phyloP scores from a whole-genome alignment of 805 yeast species.

The Metschnikowia gelsemii region DNA sequence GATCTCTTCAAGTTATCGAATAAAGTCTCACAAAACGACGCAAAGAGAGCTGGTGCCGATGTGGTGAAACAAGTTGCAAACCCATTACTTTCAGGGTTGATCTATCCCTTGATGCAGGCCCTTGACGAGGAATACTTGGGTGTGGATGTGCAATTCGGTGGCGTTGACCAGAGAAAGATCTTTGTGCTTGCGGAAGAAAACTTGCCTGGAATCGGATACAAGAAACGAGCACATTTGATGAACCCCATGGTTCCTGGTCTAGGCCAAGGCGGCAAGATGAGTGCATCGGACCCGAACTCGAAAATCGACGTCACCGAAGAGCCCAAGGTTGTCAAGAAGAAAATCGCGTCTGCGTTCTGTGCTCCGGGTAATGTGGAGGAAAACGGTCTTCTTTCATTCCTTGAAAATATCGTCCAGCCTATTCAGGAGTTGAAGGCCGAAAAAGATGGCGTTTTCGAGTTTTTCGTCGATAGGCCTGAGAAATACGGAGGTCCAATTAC shows the following conservation, averaged over 20 bases:
- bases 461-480: constrained; percentile 87
- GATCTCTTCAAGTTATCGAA: constrained; percentile 87
- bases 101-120: constrained; percentile 98
- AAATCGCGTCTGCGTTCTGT: constrained; percentile 88
- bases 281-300: constrained; percentile 98
- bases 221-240: constrained; percentile 97
- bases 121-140: constrained; percentile 88
- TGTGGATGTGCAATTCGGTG: constrained; percentile 95
- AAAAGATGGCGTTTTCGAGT: constrained; percentile 53
- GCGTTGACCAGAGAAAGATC: constrained; percentile 98
- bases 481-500: constrained; percentile 93
- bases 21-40: constrained; percentile 87
- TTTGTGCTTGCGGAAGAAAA: constrained; percentile 96
- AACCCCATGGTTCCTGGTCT: constrained; percentile 99
- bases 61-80: constrained; percentile 96
- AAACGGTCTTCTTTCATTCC: constrained; percentile 85
- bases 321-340: constrained; percentile 84
- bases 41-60: constrained; percentile 99
- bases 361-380: constrained; percentile 90
- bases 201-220: constrained; percentile 82
- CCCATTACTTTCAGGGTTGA: constrained; percentile 89
- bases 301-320: constrained; percentile 91
- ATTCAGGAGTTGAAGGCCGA: constrained; percentile 73
- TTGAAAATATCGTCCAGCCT: constrained; percentile 83
- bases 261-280: constrained; percentile 97